A percentile compares a stretch with the other conserved stretches of the same genome.
Evolutionary conservation across 352 stramenopile species (phyloP).

Genomic region (Pythium vanterpoolii): DNA sequence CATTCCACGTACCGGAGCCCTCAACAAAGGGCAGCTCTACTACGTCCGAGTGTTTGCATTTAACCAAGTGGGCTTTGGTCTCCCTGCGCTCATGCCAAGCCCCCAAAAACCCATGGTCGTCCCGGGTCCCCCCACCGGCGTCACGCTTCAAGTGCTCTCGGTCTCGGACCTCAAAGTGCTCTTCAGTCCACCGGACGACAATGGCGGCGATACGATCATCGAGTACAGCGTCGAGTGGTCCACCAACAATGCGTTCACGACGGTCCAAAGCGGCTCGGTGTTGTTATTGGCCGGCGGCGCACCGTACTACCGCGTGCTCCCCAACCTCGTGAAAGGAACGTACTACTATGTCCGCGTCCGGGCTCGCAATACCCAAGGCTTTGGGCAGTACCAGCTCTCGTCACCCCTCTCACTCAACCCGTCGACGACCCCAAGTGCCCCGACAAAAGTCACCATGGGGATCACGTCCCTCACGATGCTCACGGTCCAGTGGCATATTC

Average conservation of each 20-base stretch:
- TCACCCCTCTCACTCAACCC: conserved; percentile 90
- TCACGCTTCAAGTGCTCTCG: conserved; percentile 61
- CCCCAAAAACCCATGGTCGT: conserved; percentile 83
- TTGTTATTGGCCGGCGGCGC: conserved; percentile 51
- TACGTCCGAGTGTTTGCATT: conserved; percentile 93
- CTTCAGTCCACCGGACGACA: conserved; percentile 83
- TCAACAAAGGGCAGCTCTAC: conserved; percentile 92
- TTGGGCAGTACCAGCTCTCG: conserved; percentile 78
- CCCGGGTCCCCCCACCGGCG: conserved; percentile 57
- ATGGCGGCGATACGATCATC: conserved; percentile 84
- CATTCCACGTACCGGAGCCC: conserved; percentile 54
- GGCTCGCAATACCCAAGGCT: conserved; percentile 66
- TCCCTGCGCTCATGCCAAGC: conserved; percentile 44
- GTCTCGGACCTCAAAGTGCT: conserved; percentile 88
- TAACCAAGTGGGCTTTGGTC: conserved; percentile 92
- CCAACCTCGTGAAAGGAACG: conserved; percentile 53
- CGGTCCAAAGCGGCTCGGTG: conserved; percentile 33
- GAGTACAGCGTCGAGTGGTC: conserved; percentile 94
- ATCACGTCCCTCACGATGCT: conserved; percentile 89
- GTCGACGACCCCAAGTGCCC: conserved; percentile 87
- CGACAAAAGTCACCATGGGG: conserved; percentile 76
- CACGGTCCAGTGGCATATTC: conserved; percentile 83
- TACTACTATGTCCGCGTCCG: conserved; percentile 77
- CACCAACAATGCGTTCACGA: conserved; percentile 66
- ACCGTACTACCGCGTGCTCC: conserved; percentile 57